A percentile compares a stretch with the other conserved stretches of the same genome.
Evolutionary conservation across 306 rosid genomes (phyloP).

Genomic region (Pyrus bretschneideri): DNA sequence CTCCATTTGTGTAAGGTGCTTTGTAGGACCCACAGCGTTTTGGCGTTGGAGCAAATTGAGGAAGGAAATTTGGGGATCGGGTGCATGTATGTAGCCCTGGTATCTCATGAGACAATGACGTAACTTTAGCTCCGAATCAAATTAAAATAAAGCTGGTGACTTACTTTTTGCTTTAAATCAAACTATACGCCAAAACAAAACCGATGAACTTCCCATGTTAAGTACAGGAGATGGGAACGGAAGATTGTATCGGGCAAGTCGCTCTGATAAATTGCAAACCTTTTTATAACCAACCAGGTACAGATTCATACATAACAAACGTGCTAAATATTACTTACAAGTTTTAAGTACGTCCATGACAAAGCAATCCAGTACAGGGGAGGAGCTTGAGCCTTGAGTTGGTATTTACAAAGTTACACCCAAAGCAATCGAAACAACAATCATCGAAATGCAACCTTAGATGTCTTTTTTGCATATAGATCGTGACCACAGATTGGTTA

Average conservation of each 20-base stretch:
- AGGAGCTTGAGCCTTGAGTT: slow-evolving; percentile 3
- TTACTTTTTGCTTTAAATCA: too few relatives aligned
- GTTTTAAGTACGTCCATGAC: slow-evolving; percentile 2
- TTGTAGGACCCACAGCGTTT: background rate
- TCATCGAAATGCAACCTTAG: background rate
- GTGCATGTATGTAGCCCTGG: background rate
- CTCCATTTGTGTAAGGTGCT: background rate
- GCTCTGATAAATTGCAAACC: background rate
- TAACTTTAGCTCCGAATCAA: too few relatives aligned
- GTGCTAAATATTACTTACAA: background rate
- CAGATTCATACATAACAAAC: background rate
- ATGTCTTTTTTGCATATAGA: background rate
- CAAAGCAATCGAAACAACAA: background rate
- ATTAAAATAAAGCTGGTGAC: too few relatives aligned
- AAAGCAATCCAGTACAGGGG: background rate
- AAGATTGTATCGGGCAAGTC: background rate
- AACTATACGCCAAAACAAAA: too few relatives aligned
- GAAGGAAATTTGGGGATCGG: background rate
- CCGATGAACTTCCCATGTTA: too few relatives aligned
- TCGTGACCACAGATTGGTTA: background rate
- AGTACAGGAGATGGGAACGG: background rate
- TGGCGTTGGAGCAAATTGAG: background rate
- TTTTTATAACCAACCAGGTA: background rate
- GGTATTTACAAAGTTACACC: slow-evolving; percentile 40
- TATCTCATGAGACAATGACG: too few relatives aligned